Evolutionary conservation across 495 filamentous ascomycete species (phyloP), one percentile per base, ranked within the genome.

Genomic region (Margaritispora aquatica): DNA sequence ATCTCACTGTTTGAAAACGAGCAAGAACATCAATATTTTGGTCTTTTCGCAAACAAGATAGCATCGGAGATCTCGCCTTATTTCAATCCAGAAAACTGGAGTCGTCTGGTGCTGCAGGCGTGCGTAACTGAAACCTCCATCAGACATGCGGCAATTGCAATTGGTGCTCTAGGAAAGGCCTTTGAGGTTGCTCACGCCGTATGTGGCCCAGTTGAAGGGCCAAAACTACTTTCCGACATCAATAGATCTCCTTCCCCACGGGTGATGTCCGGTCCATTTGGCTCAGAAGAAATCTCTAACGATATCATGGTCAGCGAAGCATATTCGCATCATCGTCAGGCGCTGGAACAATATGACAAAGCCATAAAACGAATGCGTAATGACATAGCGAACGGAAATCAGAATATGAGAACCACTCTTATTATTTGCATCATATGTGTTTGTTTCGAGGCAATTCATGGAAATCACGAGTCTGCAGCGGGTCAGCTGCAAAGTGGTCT

Each of bases 101-200:
- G 71, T n/a, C 73, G 66, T 50, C 71, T 69, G 15, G 71, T 88
- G 21, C 68, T 85, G 49, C 80, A 84, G 63, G 80, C 81, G 57
- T 83, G 80, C 38, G 75, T 79, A 36, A 75, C 76, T 17, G 80
- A 86, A 63, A 71, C 82, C 3, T 72, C 79, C 7, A 81, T 87
- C 49, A 76, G 80, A n/a, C 82, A 87, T 66, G 83, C 84, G 8
- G 76, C 84, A 1, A 73, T 86, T 13, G 84, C 85, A 27, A 70
- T 88, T n/a, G 80, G 80, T 29, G 80, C 83, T 0, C 71, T 85
- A 26, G 85, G 86, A 54, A 80, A 83, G 62, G 80, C 78, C 3
- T 49, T 41, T 29, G 55, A 58, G 41, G 26, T 53, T 23, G 58
- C 58, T 24, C 51, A 49, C n/a, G 23, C 26, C 9, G 58, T 36